A percentile compares a stretch with the other conserved stretches of the same genome.
Evolutionary conservation across 2,329 filamentous ascomycete species (phyloP).

Genomic region (Grosmannia clavigera): DNA sequence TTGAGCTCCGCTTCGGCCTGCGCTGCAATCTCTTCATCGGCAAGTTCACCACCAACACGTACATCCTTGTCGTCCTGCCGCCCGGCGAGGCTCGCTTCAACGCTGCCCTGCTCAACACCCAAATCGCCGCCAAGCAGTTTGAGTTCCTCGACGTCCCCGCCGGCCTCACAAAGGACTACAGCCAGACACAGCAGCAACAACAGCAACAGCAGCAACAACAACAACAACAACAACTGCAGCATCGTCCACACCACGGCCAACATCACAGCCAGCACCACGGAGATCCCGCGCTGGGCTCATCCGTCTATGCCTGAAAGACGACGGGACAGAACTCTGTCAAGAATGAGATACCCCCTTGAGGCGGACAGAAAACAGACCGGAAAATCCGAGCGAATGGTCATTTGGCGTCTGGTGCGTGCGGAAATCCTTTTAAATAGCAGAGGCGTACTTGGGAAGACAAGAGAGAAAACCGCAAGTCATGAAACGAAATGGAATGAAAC

Average conservation of each 20-base stretch:
- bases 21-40: conserved; percentile 90
- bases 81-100: conserved; percentile 89
- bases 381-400: background rate
- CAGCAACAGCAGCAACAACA: background rate
- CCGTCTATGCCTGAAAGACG: conserved; percentile 3
- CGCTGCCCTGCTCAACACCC: conserved; percentile 77
- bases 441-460: background rate
- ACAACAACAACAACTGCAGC: background rate
- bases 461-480: background rate
- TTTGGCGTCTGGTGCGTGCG: background rate
- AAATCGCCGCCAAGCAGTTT: conserved; percentile 75
- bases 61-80: conserved; percentile 82
- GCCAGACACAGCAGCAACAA: background rate
- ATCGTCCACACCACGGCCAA: background rate
- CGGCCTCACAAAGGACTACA: conserved; percentile 15
- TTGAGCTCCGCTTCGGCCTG: conserved; percentile 65
- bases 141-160: conserved; percentile 48
- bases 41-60: conserved; percentile 94
- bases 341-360: no score
- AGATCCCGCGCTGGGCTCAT: background rate
- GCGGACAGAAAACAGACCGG: background rate
- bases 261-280: background rate
- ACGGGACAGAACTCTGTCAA: no score
- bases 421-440: background rate
- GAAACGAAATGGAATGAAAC: background rate